Base-by-base conservation (phyloP, 768 basidiomycete genomes). In the Steccherinum ochraceum region DNA sequence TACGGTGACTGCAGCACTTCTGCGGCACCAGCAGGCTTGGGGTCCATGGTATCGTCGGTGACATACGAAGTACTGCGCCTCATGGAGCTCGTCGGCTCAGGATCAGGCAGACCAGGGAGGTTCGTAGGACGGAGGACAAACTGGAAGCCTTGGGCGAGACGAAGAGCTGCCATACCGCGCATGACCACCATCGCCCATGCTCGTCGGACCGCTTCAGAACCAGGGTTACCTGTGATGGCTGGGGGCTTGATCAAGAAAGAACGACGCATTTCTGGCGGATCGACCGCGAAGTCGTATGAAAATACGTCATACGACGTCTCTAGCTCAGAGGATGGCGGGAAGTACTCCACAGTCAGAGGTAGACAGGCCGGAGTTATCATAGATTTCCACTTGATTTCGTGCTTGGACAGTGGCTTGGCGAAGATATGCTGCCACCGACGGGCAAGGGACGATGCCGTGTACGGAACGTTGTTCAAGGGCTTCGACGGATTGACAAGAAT, bases 131-230 rank as follows among this genome's bases (percentile, higher is more conserved):
- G 74, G 16, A 93, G 70, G 19, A 96, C 81, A 59, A 97, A 90
- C 64, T 97, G 95, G 67, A 97, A 98, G 19, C 94, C 94, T 66
- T 97, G 93, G 12, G 89, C 83, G 12, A 98, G 76, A 20, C 95
- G 78, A 42, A 96, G 84, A 3, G 89, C 92, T 1, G 90, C 90
- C 89, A 98, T 94, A 26, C 89, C 92, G 23, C 86, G 81, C 88
- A 98, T 91, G 16, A 91, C 84, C 2, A 76, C 79, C 20, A 89
- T 66, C 0, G 87, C 89, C 84, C 86, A 89, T 3, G 78, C 81
- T 20, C 78, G 75, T 4, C 86, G 78, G 35, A 78, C 60, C 16
- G 84, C 79, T 12, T 86, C 86, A 25, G 72, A 54, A n/a, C n/a
- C n/a, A n/a, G n/a, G n/a, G 5, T 68, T 72, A 2, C 77, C 76